These are phyloP conservation scores for Chytriomyces sp. DNA, from an alignment of 192 early-diverging fungal species.

Conservation along the genomic window DNA sequence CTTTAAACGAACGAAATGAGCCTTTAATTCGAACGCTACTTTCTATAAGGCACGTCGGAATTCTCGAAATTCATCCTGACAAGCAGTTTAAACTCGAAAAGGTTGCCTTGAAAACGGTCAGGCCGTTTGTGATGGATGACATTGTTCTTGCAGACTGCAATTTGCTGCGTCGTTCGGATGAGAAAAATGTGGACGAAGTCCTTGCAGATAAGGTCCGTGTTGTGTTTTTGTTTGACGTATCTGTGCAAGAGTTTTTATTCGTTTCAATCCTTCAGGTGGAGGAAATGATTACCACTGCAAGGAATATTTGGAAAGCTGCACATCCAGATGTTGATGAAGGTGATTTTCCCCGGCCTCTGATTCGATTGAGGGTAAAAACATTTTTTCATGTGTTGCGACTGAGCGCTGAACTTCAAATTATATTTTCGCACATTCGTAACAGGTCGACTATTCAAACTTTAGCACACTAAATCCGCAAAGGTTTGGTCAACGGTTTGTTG, in stretches of 20 bases:
- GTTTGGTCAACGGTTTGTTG: constrained; percentile 82
- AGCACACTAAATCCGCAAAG: constrained; percentile 82
- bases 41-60: constrained; percentile 51
- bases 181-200: constrained; percentile 57
- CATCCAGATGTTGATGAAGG: constrained; percentile 42
- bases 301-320: constrained; percentile 56
- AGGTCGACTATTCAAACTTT: constrained; percentile 89
- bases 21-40: constrained; percentile 7
- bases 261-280: constrained; percentile 45
- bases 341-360: constrained; percentile 69
- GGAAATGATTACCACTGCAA: constrained; percentile 70
- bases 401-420: background rate
- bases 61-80: constrained; percentile 67
- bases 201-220: constrained; percentile 57
- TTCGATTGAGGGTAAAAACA: constrained; percentile 62
- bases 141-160: constrained; percentile 58
- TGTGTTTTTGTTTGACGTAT: background rate
- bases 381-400: too few relatives aligned
- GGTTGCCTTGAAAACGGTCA: constrained; percentile 76
- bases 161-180: constrained; percentile 57
- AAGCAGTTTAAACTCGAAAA: constrained; percentile 75
- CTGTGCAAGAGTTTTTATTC: background rate
- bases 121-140: constrained; percentile 84
- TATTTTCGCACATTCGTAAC: constrained; percentile 5
- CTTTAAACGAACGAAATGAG: background rate